Conservation (phyloP, 2,329 filamentous ascomycete genomes). For the Rhinocladiella mackenziei region DNA sequence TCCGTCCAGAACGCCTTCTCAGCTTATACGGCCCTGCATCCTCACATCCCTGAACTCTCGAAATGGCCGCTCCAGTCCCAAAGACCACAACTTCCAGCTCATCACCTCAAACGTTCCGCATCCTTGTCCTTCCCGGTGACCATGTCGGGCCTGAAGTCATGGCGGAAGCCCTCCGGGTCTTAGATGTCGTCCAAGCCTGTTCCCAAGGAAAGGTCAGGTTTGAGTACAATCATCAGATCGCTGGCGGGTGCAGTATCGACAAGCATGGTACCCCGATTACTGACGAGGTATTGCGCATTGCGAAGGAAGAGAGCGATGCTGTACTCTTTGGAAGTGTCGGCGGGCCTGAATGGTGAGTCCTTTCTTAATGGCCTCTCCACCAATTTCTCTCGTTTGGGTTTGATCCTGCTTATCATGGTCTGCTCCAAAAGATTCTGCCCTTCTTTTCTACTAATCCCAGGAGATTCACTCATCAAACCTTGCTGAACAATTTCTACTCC, state of each 20-base stretch:
- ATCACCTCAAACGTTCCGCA: slow-evolving; percentile 31
- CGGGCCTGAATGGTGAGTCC: slow-evolving; percentile 61
- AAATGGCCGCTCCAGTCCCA: no score
- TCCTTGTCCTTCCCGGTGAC: slow-evolving; percentile 64
- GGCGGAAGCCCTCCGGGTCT: slow-evolving; percentile 58
- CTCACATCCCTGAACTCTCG: no score
- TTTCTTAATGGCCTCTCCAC: background rate
- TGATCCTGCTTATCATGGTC: background rate
- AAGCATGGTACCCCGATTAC: slow-evolving; percentile 63
- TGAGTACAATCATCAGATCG: slow-evolving; percentile 60
- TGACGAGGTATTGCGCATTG: slow-evolving; percentile 54
- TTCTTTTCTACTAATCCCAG: no score
- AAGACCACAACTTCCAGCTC: background rate
- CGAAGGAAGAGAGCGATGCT: slow-evolving; percentile 58
- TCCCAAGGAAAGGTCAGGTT: slow-evolving; percentile 56
- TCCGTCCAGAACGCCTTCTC: no score
- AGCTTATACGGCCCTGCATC: no score
- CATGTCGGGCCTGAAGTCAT: slow-evolving; percentile 68
- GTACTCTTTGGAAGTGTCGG: slow-evolving; percentile 67
- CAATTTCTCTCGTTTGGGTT: background rate
- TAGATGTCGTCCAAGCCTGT: slow-evolving; percentile 45
- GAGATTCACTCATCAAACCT: no score
- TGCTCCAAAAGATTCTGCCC: no score
- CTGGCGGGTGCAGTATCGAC: slow-evolving; percentile 64
- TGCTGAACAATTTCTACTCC: no score